Percentiles rank a stretch among this genome's conserved stretches.
Evolutionary conservation across 108 stramenopile species (phyloP).

Genomic region (Conticribra weissflogii): DNA sequence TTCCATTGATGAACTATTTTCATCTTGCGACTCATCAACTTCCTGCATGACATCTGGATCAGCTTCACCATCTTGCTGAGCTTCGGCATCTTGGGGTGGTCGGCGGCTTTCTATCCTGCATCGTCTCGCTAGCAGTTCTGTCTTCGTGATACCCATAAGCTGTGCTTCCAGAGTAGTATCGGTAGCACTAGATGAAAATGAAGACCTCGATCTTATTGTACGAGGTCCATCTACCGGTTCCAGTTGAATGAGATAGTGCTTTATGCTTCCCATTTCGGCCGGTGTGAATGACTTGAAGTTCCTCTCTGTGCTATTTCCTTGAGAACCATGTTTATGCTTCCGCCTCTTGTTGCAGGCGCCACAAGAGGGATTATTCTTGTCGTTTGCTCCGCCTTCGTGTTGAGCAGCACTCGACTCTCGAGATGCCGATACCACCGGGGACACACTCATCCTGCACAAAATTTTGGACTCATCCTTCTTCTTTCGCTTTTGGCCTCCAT

Average conservation of each 20-base stretch:
- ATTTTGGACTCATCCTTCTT: conserved; percentile 46
- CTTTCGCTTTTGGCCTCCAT: conserved; percentile 41
- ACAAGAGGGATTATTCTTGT: conserved; percentile 29
- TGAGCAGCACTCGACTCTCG: neutral
- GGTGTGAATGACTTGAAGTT: neutral
- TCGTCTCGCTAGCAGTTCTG: conserved; percentile 30
- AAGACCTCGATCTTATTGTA: conserved; percentile 12
- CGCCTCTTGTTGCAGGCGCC: conserved; percentile 45
- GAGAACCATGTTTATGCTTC: conserved; percentile 34
- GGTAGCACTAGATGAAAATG: conserved; percentile 35
- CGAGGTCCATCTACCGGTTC: conserved; percentile 39
- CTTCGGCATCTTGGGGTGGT: neutral
- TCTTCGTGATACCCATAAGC: conserved; percentile 45
- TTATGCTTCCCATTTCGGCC: conserved; percentile 38
- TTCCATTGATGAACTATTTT: conserved; percentile 32
- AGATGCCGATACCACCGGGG: conserved; percentile 46
- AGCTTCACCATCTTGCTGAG: neutral
- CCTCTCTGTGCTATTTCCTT: conserved; percentile 5
- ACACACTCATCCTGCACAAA: conserved; percentile 51
- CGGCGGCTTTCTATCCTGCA: conserved; percentile 14
- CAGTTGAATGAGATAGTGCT: conserved; percentile 69
- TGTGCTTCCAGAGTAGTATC: conserved; percentile 56
- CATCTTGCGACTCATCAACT: conserved; percentile 21
- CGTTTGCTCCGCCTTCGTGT: neutral
- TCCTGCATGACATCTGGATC: conserved; percentile 8